Base-by-base conservation (phyloP, 306 rosid genomes). In the Castanea sativa region DNA sequence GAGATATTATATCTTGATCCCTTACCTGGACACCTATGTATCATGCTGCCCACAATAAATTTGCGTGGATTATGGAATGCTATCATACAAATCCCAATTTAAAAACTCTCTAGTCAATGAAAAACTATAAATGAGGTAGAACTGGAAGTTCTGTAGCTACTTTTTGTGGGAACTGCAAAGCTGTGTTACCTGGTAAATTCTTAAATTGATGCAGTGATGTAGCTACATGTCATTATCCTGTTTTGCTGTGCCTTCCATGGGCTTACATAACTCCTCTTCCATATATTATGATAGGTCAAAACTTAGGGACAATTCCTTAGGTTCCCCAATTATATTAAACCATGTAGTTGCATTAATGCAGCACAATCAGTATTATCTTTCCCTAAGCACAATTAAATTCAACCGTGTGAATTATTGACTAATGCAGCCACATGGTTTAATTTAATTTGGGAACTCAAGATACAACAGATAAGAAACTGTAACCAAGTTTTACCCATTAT, bases 241-340 rank as follows among this genome's bases (percentile, higher is more conserved):
- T 58, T 45, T 77, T 73, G 43, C 52, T 32, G 43, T 67, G 69
- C 25, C 30, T 65, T 74, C 25, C 30, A 16, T 64, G 83, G 55
- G 51, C 59, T 80, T 20, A 5, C 21, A 15, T 64, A 21, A 60
- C 18, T 13, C 67, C 60, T 71, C 59, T 82, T 38, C 61, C 23
- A 9, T 80, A 55, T 64, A 9, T 29, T 5, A 73, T 68, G 57
- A 79, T 58, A 52, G 49, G 45, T 41, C 45, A 41, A 41, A 41
- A 8, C 45, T 41, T 41, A 41, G 45, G 45, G 45, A 41, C 45
- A 41, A 41, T 41, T 41, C 45, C 11, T 41, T 41, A 41, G 45
- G 11, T 41, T 41, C 45, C 45, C 45, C 45, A 41, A 41, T 41
- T 41, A 8, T 41, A 41, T 41, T 41, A 3, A 41, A 41, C 11